A percentile compares a stretch with the other conserved stretches of the same genome.
phyloP scores from a whole-genome alignment of 768 basidiomycete species.

The Phanerodontia chrysosporium region DNA sequence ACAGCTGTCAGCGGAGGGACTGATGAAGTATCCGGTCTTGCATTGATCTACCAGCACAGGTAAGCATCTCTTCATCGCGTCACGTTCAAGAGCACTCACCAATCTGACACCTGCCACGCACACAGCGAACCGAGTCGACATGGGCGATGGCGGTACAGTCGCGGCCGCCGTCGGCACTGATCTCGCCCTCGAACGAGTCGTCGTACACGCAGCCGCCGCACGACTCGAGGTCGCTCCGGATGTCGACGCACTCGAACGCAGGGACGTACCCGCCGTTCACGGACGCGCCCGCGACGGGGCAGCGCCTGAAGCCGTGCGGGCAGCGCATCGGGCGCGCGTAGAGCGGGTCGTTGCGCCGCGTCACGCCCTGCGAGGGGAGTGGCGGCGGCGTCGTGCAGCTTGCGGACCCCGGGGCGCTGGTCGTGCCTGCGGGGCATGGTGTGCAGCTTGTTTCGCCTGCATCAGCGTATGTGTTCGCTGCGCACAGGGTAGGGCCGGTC shows the following conservation, averaged over 20 bases:
- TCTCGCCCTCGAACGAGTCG: slow-evolving; percentile 16
- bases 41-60: neutral
- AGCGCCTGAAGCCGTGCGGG: slow-evolving; percentile 9
- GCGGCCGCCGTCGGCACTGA: slow-evolving; percentile 29
- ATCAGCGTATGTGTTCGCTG: neutral
- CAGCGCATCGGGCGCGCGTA: slow-evolving; percentile 1
- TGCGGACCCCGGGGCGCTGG: neutral
- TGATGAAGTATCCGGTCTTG: neutral
- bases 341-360: neutral
- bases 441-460: neutral
- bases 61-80: neutral
- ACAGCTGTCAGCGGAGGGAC: neutral
- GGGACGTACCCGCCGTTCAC: no score
- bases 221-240: slow-evolving; percentile 18
- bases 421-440: neutral
- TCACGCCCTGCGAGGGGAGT: neutral
- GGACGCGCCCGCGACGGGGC: slow-evolving; percentile 10
- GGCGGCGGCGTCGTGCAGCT: neutral
- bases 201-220: slow-evolving; percentile 21
- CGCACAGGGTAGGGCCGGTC: neutral
- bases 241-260: slow-evolving; percentile 18
- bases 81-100: slow-evolving; percentile 22
- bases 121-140: slow-evolving; percentile 34
- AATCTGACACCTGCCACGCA: slow-evolving; percentile 32
- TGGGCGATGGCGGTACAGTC: slow-evolving; percentile 42